phyloP scores from a whole-genome alignment of 371 early-diverging fungal species.

The Dentiscutata heterogama region DNA sequence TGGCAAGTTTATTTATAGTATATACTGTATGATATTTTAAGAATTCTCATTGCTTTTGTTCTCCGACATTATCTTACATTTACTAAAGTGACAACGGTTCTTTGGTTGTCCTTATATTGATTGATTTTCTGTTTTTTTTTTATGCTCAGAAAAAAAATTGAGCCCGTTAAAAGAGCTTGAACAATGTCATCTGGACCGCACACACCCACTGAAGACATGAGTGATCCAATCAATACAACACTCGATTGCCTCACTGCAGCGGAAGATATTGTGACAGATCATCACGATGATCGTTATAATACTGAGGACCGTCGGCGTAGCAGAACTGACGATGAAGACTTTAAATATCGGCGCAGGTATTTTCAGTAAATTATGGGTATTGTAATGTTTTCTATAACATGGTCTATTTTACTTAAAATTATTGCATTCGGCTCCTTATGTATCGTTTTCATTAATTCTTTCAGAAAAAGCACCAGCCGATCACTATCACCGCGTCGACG shows the following conservation, averaged over 20 bases:
- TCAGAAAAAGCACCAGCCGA: conserved; percentile 34
- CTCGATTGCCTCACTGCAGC: conserved; percentile 2
- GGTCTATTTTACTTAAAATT: background rate
- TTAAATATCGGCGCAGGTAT: conserved; percentile 35
- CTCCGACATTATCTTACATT: too few species aligned
- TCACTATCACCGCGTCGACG: conserved; percentile 36
- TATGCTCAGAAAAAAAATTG: too few species aligned
- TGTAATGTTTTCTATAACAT: background rate
- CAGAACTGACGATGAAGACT: conserved; percentile 34
- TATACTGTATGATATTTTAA: too few species aligned
- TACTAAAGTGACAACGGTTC: too few species aligned
- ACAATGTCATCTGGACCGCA: conserved; percentile 40
- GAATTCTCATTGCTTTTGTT: too few species aligned
- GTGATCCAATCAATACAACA: conserved; percentile 15
- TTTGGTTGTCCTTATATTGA: too few species aligned
- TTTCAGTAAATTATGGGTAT: too few species aligned
- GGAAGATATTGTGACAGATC: background rate
- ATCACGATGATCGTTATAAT: conserved; percentile 21
- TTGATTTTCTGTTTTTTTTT: too few species aligned
- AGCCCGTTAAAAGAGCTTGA: background rate
- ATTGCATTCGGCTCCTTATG: background rate
- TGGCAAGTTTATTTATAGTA: too few species aligned
- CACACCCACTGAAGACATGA: conserved; percentile 30
- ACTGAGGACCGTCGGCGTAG: conserved; percentile 17
- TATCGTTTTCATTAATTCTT: background rate